Percentiles rank a stretch among this genome's conserved stretches.
Evolutionary conservation across 345 rosid species (phyloP).

Genomic region (Arabis hirsuta): DNA sequence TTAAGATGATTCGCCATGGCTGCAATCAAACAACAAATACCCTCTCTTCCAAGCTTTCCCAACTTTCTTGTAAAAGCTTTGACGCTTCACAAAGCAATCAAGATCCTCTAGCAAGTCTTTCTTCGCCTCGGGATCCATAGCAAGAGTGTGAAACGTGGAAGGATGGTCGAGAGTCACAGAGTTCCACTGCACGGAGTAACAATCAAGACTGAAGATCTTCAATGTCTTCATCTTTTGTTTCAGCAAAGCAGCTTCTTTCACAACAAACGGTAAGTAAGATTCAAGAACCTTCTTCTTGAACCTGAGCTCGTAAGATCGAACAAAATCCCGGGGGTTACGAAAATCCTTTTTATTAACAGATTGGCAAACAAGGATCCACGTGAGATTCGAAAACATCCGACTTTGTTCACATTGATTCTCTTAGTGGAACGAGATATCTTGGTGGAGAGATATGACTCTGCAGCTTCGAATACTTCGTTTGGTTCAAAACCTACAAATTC

Average conservation of each 20-base stretch:
- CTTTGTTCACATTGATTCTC: conserved; percentile 58
- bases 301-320: conserved; percentile 57
- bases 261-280: conserved; percentile 56
- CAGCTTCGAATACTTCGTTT: conserved; percentile 57
- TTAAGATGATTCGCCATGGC: conserved; percentile 82
- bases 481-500: conserved; percentile 32
- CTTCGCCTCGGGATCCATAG: conserved; percentile 58
- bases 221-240: conserved; percentile 52
- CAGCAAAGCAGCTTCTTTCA: conserved; percentile 50
- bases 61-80: conserved; percentile 56
- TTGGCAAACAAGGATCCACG: conserved; percentile 55
- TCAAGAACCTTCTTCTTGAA: conserved; percentile 57
- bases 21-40: conserved; percentile 70
- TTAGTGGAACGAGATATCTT: conserved; percentile 43
- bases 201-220: conserved; percentile 55
- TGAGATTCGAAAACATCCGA: conserved; percentile 52
- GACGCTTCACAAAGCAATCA: conserved; percentile 59
- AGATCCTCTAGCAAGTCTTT: conserved; percentile 59
- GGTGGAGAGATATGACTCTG: conserved; percentile 50
- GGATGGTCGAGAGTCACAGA: conserved; percentile 75
- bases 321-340: conserved; percentile 34
- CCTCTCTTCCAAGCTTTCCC: conserved; percentile 94
- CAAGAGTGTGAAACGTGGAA: conserved; percentile 68
- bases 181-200: conserved; percentile 52
- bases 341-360: conserved; percentile 39